Evolutionary conservation across 164 flowering plant species (phyloP).

Genomic region (Stephania cephalantha): DNA sequence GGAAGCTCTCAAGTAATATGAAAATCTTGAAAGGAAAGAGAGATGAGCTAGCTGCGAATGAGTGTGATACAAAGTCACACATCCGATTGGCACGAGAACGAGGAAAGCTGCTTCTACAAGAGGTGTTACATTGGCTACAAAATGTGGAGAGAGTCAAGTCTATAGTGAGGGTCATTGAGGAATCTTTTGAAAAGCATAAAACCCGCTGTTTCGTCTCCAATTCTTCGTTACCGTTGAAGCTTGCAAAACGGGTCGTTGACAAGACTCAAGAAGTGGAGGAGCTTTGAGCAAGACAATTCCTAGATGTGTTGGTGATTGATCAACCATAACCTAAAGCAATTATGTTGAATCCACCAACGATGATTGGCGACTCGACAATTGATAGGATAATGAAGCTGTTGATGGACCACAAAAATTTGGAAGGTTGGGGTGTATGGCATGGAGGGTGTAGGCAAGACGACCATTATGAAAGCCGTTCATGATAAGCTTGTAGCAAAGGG

Average conservation of each 20-base stretch:
- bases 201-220: not conserved
- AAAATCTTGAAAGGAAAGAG: too few species aligned
- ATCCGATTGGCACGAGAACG: not conserved
- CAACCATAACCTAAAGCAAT: not conserved
- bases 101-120: not conserved
- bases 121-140: constrained; percentile 7
- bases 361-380: not conserved
- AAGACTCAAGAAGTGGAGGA: not conserved
- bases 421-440: constrained; percentile 17
- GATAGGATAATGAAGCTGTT: constrained; percentile 8
- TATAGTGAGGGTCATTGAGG: not conserved
- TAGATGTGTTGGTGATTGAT: not conserved
- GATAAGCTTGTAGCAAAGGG: not conserved
- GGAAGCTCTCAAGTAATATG: too few species aligned
- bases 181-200: not conserved
- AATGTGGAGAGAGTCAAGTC: constrained; percentile 2
- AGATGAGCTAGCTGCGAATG: not conserved
- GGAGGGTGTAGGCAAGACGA: constrained; percentile 18
- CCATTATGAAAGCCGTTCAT: constrained; percentile 15
- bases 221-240: not conserved
- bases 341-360: not conserved
- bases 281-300: constrained; percentile 3
- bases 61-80: not conserved
- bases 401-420: not conserved
- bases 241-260: not conserved